phyloP scores from a whole-genome alignment of 352 stramenopile genomes.

The Phytophthora nicotianae region DNA sequence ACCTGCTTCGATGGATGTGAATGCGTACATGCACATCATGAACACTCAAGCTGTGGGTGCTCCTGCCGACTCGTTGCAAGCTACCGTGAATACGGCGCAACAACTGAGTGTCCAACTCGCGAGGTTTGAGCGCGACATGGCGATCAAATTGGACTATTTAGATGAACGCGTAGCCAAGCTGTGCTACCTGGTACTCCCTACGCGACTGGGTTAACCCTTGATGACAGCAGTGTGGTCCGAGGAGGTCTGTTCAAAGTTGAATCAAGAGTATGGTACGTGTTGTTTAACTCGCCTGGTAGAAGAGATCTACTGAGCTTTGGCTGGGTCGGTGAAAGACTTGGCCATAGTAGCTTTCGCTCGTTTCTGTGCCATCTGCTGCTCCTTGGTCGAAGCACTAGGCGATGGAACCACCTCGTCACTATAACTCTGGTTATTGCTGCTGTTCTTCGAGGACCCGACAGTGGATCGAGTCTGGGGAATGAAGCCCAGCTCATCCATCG shows the following conservation, averaged over 20 bases:
- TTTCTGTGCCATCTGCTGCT: constrained; percentile 20
- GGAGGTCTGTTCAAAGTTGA: constrained; percentile 4
- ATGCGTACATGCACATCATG: constrained; percentile 17
- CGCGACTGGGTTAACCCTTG: constrained; percentile 29
- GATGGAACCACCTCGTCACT: constrained; percentile 1
- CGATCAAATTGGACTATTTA: constrained; percentile 62
- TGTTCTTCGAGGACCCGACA: constrained; percentile 15
- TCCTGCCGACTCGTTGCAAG: constrained; percentile 28
- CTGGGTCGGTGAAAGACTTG: constrained; percentile 12
- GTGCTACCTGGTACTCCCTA: constrained; percentile 46
- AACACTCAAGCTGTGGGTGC: neutral
- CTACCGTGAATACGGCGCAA: constrained; percentile 39
- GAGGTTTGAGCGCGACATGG: constrained; percentile 59
- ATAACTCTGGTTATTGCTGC: constrained; percentile 32
- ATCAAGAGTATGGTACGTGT: constrained; percentile 14
- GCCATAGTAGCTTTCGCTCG: constrained; percentile 16
- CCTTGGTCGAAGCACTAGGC: constrained; percentile 16
- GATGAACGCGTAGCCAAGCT: constrained; percentile 70
- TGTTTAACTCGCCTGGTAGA: constrained; percentile 3
- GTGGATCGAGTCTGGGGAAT: constrained; percentile 29
- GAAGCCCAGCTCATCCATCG: constrained; percentile 90
- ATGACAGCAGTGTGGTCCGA: neutral
- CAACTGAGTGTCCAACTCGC: constrained; percentile 52
- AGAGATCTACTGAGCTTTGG: constrained; percentile 21
- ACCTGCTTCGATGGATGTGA: constrained; percentile 13